Percentiles rank a stretch among this genome's conserved stretches.
phyloP scores from a whole-genome alignment of 163 green algal species.

The Chlamydomonas reinhardtii region DNA sequence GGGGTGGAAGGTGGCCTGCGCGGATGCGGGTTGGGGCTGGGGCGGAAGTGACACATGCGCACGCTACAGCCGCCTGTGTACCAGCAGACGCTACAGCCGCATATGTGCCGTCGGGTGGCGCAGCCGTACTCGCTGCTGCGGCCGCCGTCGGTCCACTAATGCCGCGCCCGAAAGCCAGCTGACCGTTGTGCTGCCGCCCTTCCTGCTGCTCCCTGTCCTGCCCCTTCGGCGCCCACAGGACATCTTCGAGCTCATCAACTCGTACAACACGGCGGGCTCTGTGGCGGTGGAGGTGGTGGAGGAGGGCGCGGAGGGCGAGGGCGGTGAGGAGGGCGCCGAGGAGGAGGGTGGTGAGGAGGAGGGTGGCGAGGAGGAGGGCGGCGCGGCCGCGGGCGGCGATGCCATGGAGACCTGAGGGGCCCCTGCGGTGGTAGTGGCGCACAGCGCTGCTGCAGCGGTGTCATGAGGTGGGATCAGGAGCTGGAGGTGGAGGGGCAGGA shows the following conservation, averaged over 20 bases:
- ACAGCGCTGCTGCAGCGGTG: no score
- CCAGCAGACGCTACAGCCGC: no score
- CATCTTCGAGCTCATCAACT: constrained; percentile 62
- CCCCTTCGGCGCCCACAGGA: constrained; percentile 20
- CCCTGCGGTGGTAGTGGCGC: no score
- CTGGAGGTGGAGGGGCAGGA: no score
- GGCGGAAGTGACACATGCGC: not conserved
- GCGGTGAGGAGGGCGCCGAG: not conserved
- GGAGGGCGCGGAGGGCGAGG: not conserved
- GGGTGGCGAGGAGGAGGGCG: not conserved
- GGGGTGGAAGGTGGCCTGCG: not conserved
- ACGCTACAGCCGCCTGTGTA: no score
- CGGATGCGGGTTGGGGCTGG: not conserved
- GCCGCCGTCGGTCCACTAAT: no score
- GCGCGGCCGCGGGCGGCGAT: not conserved
- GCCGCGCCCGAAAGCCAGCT: no score
- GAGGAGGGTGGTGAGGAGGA: constrained; percentile 1
- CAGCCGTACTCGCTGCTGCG: no score
- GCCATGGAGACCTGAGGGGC: not conserved
- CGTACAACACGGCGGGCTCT: constrained; percentile 46
- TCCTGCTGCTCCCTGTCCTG: not conserved
- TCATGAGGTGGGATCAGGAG: no score
- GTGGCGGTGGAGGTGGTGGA: constrained; percentile 53
- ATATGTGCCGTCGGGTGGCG: no score
- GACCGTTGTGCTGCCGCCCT: no score